phyloP scores from a whole-genome alignment of 2,329 filamentous ascomycete species.

The Trichophyton verrucosum region DNA sequence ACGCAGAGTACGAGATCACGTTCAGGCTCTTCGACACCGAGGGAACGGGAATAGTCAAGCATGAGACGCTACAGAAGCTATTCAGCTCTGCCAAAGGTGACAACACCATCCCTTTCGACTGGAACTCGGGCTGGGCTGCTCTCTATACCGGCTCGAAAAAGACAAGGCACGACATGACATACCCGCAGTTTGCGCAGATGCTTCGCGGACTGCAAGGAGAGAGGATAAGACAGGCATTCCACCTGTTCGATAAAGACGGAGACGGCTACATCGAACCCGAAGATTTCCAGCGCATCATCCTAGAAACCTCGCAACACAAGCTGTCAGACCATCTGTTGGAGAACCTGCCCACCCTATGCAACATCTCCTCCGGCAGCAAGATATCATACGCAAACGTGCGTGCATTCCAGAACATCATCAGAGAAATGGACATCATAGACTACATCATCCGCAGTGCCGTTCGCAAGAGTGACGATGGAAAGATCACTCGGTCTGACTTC shows the following conservation, averaged over 20 bases:
- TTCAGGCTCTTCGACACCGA: constrained; percentile 92
- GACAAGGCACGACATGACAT: constrained; percentile 81
- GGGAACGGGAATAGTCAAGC: constrained; percentile 72
- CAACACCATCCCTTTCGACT: constrained; percentile 82
- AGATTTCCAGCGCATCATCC: constrained; percentile 92
- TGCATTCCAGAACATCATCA: constrained; percentile 95
- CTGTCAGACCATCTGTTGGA: constrained; percentile 89
- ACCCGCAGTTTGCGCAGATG: constrained; percentile 97
- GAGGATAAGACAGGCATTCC: constrained; percentile 89
- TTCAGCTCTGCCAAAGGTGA: constrained; percentile 84
- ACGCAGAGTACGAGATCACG: constrained; percentile 97
- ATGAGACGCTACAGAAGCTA: constrained; percentile 70
- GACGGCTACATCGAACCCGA: constrained; percentile 93
- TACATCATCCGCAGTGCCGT: constrained; percentile 81
- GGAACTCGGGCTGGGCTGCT: constrained; percentile 92
- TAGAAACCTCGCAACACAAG: constrained; percentile 87
- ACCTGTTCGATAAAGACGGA: constrained; percentile 75
- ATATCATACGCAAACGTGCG: constrained; percentile 96
- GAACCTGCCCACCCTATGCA: constrained; percentile 85
- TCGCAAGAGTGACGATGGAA: constrained; percentile 70
- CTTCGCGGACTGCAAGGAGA: constrained; percentile 90
- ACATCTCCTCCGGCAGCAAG: constrained; percentile 80
- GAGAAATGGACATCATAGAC: constrained; percentile 95
- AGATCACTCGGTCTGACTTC: constrained; percentile 89
- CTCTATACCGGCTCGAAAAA: constrained; percentile 84